phyloP scores from a whole-genome alignment of 192 early-diverging fungal genomes.

The Spizellomyces sp. region DNA sequence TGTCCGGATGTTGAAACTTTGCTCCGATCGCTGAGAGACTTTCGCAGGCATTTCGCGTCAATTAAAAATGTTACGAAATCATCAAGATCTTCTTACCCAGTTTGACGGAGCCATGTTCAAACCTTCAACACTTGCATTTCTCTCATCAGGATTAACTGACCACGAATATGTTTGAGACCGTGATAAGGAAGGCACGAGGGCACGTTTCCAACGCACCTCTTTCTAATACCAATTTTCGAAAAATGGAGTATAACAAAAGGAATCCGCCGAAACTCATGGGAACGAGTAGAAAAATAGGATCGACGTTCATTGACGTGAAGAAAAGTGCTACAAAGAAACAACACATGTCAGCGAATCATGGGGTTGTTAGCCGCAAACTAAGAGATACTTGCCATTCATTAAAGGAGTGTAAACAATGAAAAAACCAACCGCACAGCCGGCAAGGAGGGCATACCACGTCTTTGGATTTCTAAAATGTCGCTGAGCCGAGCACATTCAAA shows the following conservation, averaged over 20 bases:
- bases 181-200: not conserved
- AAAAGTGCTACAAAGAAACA: constrained; percentile 60
- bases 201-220: constrained; percentile 6
- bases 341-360: not conserved
- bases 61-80: too few species aligned
- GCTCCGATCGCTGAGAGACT: too few species aligned
- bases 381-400: constrained; percentile 40
- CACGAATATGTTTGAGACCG: not conserved
- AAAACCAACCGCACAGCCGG: constrained; percentile 54
- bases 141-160: constrained; percentile 16
- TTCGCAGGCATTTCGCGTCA: too few species aligned
- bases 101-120: constrained; percentile 20
- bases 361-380: constrained; percentile 1
- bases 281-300: constrained; percentile 79
- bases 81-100: not conserved
- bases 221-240: constrained; percentile 24
- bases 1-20: too few species aligned
- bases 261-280: constrained; percentile 73
- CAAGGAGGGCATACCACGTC: constrained; percentile 50
- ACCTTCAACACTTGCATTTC: constrained; percentile 8
- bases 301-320: constrained; percentile 67
- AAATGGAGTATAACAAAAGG: constrained; percentile 37
- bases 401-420: constrained; percentile 56
- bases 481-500: constrained; percentile 1
- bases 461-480: constrained; percentile 31